Base-by-base conservation (phyloP, 2,329 filamentous ascomycete genomes). In the Verticillium longisporum region DNA sequence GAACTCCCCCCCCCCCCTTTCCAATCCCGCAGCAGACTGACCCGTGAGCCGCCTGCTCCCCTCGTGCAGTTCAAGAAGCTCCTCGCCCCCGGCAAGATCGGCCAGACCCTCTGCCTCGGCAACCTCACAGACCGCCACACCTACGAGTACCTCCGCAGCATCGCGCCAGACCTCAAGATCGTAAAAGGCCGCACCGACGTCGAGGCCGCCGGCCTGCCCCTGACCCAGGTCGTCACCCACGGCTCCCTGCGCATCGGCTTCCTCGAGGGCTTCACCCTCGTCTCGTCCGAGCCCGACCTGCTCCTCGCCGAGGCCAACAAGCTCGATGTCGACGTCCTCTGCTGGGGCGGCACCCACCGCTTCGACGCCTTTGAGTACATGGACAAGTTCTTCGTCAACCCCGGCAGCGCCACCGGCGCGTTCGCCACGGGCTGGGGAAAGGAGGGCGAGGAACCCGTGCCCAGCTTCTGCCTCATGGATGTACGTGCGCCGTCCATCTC, bases 381-480 rank as follows among this genome's bases (percentile, higher is more conserved):
- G 83, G 86, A 88, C 78, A 88, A 88, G 79, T 88, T 89, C 76
- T 89, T 89, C 67, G 84, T 89, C 66, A 89, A 88, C 69, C 86
- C 86, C 1, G 86, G 86, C 3, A 88, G 83, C 69, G 86, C 85
- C 31, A 88, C 86, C 5, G 86, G 86, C 10, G 86, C 86, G 2
- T 85, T 85, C 65, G 78, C 82, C 26, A 82, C 82, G 1, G 81
- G 83, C 21, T 87, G 83, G 81, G 77, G 77, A 21, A 77, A 77
- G 58, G 83, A 83, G 50, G 80, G 77, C n/a, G 86, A 90, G 71
- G 90, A 94, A 60, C 90, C 89, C 31, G 88, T 88, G 61, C 94
- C 94, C 32, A 97, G 92, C 73, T 97, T 98, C 76, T 97, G 95
- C 71, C 78, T 98, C 74, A 97, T 98, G 94, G 94, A 98, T 83